A percentile compares a stretch with the other conserved stretches of the same genome.
Evolutionary conservation across 129 eudicot species (phyloP).

Genomic region (Arctium lappa): DNA sequence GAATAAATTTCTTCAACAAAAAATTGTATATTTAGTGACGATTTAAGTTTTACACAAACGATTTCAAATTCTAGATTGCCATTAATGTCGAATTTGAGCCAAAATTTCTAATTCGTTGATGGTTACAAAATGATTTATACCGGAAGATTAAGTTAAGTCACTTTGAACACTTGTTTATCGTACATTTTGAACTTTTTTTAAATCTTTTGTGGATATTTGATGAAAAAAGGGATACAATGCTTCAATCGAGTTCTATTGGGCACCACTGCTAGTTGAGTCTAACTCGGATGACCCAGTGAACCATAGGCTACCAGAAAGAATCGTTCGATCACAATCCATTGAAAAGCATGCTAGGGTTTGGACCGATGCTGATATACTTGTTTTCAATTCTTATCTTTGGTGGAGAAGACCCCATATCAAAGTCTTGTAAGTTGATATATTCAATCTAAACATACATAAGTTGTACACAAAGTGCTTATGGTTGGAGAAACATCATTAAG

Average conservation of each 20-base stretch:
- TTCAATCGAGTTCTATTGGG: slow-evolving; percentile 68
- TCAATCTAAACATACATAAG: neutral
- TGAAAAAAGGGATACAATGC: slow-evolving; percentile 62
- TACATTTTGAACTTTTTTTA: neutral
- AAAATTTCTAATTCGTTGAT: too few species aligned
- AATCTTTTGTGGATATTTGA: neutral
- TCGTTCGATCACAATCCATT: slow-evolving; percentile 53
- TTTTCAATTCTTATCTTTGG: slow-evolving; percentile 70
- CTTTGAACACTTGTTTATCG: neutral
- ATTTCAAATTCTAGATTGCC: neutral
- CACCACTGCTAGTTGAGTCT: slow-evolving; percentile 69
- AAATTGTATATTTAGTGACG: neutral
- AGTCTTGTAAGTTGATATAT: slow-evolving; percentile 50
- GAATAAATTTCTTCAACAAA: neutral
- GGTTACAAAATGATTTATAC: too few species aligned
- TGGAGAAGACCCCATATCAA: slow-evolving; percentile 59
- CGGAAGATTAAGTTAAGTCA: neutral
- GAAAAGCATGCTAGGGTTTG: slow-evolving; percentile 66
- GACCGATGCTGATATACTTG: slow-evolving; percentile 60
- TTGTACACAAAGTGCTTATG: slow-evolving; percentile 6
- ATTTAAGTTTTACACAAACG: neutral
- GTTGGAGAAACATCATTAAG: slow-evolving; percentile 15
- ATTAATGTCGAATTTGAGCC: too few species aligned
- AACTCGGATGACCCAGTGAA: slow-evolving; percentile 62
- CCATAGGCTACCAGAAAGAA: slow-evolving; percentile 59